These are phyloP conservation scores for Pythium grandisporangium DNA, from an alignment of 352 stramenopile species.

Conservation along the genomic window DNA sequence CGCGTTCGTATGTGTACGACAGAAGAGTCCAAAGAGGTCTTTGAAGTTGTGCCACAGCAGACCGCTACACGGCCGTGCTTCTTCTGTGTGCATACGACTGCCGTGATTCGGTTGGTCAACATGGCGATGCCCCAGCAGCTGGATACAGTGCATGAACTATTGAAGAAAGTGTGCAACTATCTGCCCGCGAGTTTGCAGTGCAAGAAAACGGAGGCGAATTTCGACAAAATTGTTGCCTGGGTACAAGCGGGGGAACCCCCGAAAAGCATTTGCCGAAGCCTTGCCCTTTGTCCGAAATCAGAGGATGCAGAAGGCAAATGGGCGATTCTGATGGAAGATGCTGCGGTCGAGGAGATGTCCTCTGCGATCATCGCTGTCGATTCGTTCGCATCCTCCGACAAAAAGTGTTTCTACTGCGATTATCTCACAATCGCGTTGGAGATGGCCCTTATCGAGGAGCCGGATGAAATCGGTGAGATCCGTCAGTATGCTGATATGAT, in stretches of 20 bases:
- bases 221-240: slow-evolving; percentile 47
- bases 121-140: slow-evolving; percentile 26
- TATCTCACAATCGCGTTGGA: slow-evolving; percentile 32
- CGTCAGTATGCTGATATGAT: slow-evolving; percentile 43
- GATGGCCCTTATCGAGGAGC: slow-evolving; percentile 30
- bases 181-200: slow-evolving; percentile 32
- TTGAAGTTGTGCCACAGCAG: no score
- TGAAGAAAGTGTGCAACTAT: slow-evolving; percentile 34
- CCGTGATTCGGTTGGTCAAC: slow-evolving; percentile 31
- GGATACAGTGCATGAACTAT: slow-evolving; percentile 23
- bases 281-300: slow-evolving; percentile 22
- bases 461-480: slow-evolving; percentile 36
- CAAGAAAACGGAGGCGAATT: slow-evolving; percentile 31
- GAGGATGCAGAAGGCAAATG: not conserved
- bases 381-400: slow-evolving; percentile 6
- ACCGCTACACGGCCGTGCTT: slow-evolving; percentile 18
- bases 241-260: slow-evolving; percentile 37
- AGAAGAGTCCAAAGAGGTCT: not conserved
- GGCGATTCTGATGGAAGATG: not conserved
- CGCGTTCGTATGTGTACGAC: slow-evolving; percentile 50
- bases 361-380: not conserved
- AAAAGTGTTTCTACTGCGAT: slow-evolving; percentile 54
- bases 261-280: slow-evolving; percentile 25
- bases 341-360: not conserved
- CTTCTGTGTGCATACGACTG: slow-evolving; percentile 32